Evolutionary conservation across 164 flowering plant species (phyloP).

Genomic region (Malania oleifera): DNA sequence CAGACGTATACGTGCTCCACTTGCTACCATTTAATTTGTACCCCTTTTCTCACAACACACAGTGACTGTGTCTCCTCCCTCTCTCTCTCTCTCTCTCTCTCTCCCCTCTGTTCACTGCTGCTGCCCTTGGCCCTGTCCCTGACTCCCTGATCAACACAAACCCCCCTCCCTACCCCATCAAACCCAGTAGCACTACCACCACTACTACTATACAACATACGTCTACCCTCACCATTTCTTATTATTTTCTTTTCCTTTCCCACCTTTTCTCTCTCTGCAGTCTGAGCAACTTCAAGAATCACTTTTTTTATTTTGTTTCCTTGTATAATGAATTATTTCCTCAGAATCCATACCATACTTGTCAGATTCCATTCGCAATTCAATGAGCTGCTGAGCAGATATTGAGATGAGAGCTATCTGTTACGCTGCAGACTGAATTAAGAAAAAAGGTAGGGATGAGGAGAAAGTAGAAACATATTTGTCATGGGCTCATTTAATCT

Average conservation of each 20-base stretch:
- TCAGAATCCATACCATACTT: slow-evolving; percentile 23
- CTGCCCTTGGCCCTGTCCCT: slow-evolving; percentile 18
- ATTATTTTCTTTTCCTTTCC: neutral
- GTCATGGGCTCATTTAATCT: no score
- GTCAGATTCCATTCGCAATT: slow-evolving; percentile 52
- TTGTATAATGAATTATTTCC: slow-evolving; percentile 12
- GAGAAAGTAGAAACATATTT: no score
- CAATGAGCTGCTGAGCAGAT: slow-evolving; percentile 18
- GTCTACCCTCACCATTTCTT: no score
- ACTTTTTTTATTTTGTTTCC: slow-evolving; percentile 18
- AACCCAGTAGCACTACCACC: neutral
- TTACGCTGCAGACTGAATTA: slow-evolving; percentile 16
- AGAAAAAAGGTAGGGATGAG: neutral
- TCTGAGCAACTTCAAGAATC: slow-evolving; percentile 22
- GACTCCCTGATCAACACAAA: slow-evolving; percentile 15
- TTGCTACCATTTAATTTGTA: slow-evolving; percentile 56
- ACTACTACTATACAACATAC: no score
- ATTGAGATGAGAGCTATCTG: slow-evolving; percentile 26
- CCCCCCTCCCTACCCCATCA: slow-evolving; percentile 11
- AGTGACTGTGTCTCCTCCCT: slow-evolving; percentile 12
- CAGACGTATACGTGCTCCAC: slow-evolving; percentile 46
- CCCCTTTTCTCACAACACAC: slow-evolving; percentile 37
- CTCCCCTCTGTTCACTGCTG: slow-evolving; percentile 3
- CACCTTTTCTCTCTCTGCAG: neutral
- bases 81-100: no score